Evolutionary conservation across 2,329 filamentous ascomycete genomes (phyloP).

Genomic region (Daldinia eschscholtzii): DNA sequence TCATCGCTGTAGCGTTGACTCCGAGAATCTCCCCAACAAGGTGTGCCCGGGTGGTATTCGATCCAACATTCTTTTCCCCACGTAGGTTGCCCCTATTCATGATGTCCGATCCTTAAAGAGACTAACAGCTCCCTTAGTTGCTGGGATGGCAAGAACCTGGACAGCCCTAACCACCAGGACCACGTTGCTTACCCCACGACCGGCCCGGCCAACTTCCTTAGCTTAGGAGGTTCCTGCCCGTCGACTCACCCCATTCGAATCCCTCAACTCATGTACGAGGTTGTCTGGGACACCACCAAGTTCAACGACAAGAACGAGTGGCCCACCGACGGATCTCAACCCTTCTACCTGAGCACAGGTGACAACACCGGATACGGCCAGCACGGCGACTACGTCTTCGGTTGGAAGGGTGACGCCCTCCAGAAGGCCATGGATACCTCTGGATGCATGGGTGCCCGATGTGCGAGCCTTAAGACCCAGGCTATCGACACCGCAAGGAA

Average conservation of each 20-base stretch:
- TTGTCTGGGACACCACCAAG: slow-evolving; percentile 59
- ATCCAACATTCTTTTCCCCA: slow-evolving; percentile 62
- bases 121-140: slow-evolving; percentile 57
- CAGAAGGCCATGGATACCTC: slow-evolving; percentile 55
- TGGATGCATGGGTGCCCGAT: slow-evolving; percentile 58
- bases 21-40: slow-evolving; percentile 55
- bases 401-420: slow-evolving; percentile 48
- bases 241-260: slow-evolving; percentile 56
- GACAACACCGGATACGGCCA: slow-evolving; percentile 58
- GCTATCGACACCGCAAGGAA: slow-evolving; percentile 49
- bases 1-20: slow-evolving; percentile 53
- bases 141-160: slow-evolving; percentile 66
- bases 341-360: slow-evolving; percentile 54
- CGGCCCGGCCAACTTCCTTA: slow-evolving; percentile 58
- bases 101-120: slow-evolving; percentile 50
- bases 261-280: slow-evolving; percentile 63
- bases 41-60: slow-evolving; percentile 60
- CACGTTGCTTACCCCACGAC: slow-evolving; percentile 64
- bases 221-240: slow-evolving; percentile 53
- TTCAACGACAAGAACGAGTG: slow-evolving; percentile 56
- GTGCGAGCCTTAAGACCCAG: slow-evolving; percentile 54
- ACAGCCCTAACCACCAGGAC: slow-evolving; percentile 62
- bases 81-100: slow-evolving; percentile 61
- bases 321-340: slow-evolving; percentile 56
- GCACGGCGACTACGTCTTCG: slow-evolving; percentile 58